A percentile compares a stretch with the other conserved stretches of the same genome.
phyloP scores from a whole-genome alignment of 495 filamentous ascomycete genomes.

The Friedmanniomyces simplex region DNA sequence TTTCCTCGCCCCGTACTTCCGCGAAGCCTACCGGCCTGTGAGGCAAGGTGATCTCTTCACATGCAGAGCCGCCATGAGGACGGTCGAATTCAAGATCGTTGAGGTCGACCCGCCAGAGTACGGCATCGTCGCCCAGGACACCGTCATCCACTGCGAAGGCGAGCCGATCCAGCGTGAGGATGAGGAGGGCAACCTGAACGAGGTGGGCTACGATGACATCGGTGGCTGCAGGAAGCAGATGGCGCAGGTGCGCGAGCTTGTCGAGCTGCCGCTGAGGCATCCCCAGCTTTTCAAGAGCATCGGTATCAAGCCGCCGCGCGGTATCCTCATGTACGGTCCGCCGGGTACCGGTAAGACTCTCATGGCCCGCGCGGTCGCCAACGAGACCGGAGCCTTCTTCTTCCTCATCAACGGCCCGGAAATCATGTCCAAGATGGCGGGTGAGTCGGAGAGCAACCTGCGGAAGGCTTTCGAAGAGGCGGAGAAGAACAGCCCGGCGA shows the following conservation, averaged over 20 bases:
- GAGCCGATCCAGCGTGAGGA: slow-evolving; percentile 98
- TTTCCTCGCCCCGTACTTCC: slow-evolving; percentile 98
- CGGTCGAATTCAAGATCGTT: slow-evolving; percentile 98
- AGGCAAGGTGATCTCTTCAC: slow-evolving; percentile 96
- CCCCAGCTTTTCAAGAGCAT: slow-evolving; percentile 99
- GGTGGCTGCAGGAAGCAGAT: slow-evolving; percentile 99
- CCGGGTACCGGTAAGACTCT: slow-evolving; percentile 98
- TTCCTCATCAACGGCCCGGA: slow-evolving; percentile 98
- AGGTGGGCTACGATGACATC: slow-evolving; percentile 98
- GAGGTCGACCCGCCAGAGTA: slow-evolving; percentile 97
- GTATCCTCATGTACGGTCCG: slow-evolving; percentile 94
- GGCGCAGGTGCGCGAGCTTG: slow-evolving; percentile 97
- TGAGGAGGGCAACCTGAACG: slow-evolving; percentile 96
- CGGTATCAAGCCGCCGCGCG: slow-evolving; percentile 97
- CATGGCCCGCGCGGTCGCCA: slow-evolving; percentile 97
- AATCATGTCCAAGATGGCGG: slow-evolving; percentile 99
- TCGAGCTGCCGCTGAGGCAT: slow-evolving; percentile 90
- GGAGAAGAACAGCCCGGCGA: slow-evolving; percentile 97
- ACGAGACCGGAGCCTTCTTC: slow-evolving; percentile 98
- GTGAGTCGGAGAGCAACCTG: slow-evolving; percentile 95
- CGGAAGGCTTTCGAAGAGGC: slow-evolving; percentile 98
- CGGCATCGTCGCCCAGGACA: slow-evolving; percentile 96
- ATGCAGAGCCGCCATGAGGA: slow-evolving; percentile 92
- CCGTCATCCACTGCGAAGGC: slow-evolving; percentile 96
- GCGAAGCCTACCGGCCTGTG: slow-evolving; percentile 94